Percentiles rank a stretch among this genome's conserved stretches.
Evolutionary conservation across 768 basidiomycete species (phyloP).

Genomic region (Dioszegia crocea): DNA sequence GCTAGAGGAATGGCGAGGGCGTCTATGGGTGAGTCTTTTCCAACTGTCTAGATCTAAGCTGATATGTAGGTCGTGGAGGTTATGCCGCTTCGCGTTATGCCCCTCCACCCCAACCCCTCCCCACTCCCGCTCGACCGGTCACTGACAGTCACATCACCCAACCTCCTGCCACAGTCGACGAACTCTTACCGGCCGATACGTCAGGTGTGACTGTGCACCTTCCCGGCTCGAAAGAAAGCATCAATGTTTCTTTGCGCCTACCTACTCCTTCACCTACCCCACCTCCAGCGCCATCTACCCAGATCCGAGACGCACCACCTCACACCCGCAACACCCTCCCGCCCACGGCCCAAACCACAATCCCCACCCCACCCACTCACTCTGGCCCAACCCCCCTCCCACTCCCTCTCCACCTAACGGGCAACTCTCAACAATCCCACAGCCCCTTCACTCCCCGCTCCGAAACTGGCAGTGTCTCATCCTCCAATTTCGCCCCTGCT

Average conservation of each 20-base stretch:
- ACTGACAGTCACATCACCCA: slow-evolving; percentile 22
- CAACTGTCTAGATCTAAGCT: background rate
- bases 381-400: background rate
- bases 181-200: slow-evolving; percentile 18
- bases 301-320: background rate
- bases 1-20: slow-evolving; percentile 21
- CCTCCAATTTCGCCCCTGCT: slow-evolving; percentile 6
- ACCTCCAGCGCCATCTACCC: background rate
- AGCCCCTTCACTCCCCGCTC: slow-evolving; percentile 23
- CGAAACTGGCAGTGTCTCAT: slow-evolving; percentile 5
- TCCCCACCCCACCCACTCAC: background rate
- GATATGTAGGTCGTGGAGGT: slow-evolving; percentile 20
- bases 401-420: slow-evolving; percentile 1
- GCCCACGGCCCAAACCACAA: background rate
- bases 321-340: background rate
- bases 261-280: background rate
- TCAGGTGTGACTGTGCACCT: slow-evolving; percentile 29
- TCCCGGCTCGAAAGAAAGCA: slow-evolving; percentile 16
- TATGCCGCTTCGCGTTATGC: no score
- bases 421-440: slow-evolving; percentile 4
- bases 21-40: slow-evolving; percentile 13
- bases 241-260: background rate
- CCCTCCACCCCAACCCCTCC: background rate
- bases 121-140: background rate
- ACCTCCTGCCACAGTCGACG: slow-evolving; percentile 25